Evolutionary conservation across 163 green algal genomes (phyloP), one percentile per base, ranked within the genome.

Genomic region (Scenedesmus sp.): DNA sequence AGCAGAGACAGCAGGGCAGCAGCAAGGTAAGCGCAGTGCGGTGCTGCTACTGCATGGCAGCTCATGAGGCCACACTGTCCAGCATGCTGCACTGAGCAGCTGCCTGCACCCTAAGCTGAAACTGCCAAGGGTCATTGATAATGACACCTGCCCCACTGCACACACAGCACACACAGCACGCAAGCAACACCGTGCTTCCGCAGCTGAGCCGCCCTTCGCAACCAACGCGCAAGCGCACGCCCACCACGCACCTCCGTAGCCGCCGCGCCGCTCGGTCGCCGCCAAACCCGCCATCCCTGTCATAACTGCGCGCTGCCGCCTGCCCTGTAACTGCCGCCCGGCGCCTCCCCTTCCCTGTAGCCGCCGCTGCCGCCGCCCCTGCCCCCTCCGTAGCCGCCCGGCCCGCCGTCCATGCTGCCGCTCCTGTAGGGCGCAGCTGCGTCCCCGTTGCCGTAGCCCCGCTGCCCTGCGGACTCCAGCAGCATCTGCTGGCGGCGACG

Each of bases 401-500:
- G n/a, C 30, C 80, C 13, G 10, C 80, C 80, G 56, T 44, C 83
- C 26, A 30, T 37, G 46, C 56, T 59, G 84, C 43, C 42, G 61
- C 49, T 68, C 13, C 85, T 40, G 40, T 85, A 85, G 6, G 72
- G 24, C 5, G 43, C 86, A 40, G 42, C 73, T n/a, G 33, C 42
- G 87, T 85, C 72, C 0, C 79, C 87, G 30, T 59, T 43, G 1
- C 33, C 43, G 4, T 53, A 83, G 7, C 30, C 86, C 68, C 78
- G 56, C 78, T 87, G 73, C 51, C 78, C 56, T 81, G 78, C 0
- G n/a, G 51, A 30, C 78, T 91, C 87, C 40, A 91, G 76, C 30
- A 84, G 79, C 76, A 73, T 81, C 85, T 86, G 81, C 70, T 92
- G 85, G 30, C 89, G 68, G 56, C 94, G 90, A 13, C 94, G 93